Evolutionary conservation across 2,329 filamentous ascomycete genomes (phyloP).

Genomic region (Orbilia ellipsospora): DNA sequence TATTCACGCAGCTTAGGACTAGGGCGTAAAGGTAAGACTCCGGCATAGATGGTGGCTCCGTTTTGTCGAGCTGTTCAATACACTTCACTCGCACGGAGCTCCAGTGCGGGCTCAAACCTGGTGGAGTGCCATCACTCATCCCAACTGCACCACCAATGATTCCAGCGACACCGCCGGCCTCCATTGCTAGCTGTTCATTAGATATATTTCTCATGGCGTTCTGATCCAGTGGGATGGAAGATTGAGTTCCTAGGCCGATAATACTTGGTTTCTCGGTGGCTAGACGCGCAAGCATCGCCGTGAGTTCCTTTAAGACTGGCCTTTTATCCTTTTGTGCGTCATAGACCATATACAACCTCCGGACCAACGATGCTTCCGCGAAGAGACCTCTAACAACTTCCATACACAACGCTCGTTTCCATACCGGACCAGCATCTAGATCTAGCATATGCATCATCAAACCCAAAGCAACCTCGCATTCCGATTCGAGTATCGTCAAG

Average conservation of each 20-base stretch:
- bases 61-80: conserved; percentile 94
- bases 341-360: conserved; percentile 82
- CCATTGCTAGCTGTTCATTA: conserved; percentile 85
- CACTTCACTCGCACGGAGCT: conserved; percentile 87
- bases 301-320: conserved; percentile 80
- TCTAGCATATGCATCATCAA: conserved; percentile 88
- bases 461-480: conserved; percentile 84
- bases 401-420: conserved; percentile 91
- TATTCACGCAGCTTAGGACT: conserved; percentile 87
- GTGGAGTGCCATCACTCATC: conserved; percentile 73
- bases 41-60: conserved; percentile 81
- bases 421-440: conserved; percentile 78
- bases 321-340: conserved; percentile 79
- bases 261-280: conserved; percentile 89
- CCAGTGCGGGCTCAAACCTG: conserved; percentile 89
- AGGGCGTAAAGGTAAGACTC: conserved; percentile 95
- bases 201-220: conserved; percentile 69
- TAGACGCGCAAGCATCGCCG: conserved; percentile 88
- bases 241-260: conserved; percentile 89
- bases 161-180: conserved; percentile 86
- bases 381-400: conserved; percentile 90
- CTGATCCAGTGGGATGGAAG: conserved; percentile 78
- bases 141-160: conserved; percentile 81
- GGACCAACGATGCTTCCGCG: conserved; percentile 78
- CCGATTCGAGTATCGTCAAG: conserved; percentile 76